A percentile compares a stretch with the other conserved stretches of the same genome.
These are phyloP conservation scores for Pseudopithomyces maydicus DNA, from an alignment of 2,329 filamentous ascomycete genomes.

Conservation along the genomic window DNA sequence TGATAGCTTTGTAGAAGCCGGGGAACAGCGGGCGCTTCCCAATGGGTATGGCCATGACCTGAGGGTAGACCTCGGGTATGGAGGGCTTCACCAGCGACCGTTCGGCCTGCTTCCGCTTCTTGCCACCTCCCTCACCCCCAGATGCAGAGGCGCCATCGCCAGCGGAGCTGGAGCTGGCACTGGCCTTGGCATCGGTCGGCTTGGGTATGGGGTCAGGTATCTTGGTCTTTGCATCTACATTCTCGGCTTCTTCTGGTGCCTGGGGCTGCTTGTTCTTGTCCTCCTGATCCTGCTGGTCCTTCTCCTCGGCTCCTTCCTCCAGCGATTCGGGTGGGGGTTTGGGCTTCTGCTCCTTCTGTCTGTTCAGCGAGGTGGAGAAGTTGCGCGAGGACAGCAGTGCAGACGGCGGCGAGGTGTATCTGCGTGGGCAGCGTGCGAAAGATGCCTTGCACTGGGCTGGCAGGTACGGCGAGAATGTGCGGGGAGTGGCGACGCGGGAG, in stretches of 20 bases:
- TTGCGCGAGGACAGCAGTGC: slow-evolving; percentile 39
- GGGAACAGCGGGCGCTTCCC: slow-evolving; percentile 92
- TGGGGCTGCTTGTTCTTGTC: slow-evolving; percentile 49
- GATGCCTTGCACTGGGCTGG: slow-evolving; percentile 39
- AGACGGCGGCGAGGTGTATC: slow-evolving; percentile 35
- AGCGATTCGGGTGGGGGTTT: slow-evolving; percentile 55
- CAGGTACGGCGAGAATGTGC: slow-evolving; percentile 29
- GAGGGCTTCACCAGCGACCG: slow-evolving; percentile 83
- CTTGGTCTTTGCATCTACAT: slow-evolving; percentile 52
- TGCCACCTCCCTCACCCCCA: slow-evolving; percentile 64
- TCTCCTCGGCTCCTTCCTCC: slow-evolving; percentile 46
- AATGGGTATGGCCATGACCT: slow-evolving; percentile 97
- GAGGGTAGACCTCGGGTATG: slow-evolving; percentile 93
- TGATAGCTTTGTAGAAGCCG: slow-evolving; percentile 98
- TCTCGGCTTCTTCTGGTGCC: slow-evolving; percentile 49
- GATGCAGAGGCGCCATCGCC: slow-evolving; percentile 54
- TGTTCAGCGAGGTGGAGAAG: slow-evolving; percentile 50
- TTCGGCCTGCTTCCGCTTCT: slow-evolving; percentile 75
- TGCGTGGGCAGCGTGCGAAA: slow-evolving; percentile 25
- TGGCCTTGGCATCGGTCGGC: slow-evolving; percentile 62
- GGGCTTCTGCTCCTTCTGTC: slow-evolving; percentile 62
- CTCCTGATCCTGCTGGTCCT: slow-evolving; percentile 44
- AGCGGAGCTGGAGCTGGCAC: slow-evolving; percentile 64
- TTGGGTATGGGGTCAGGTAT: slow-evolving; percentile 57
- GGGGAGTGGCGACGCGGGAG: slow-evolving; percentile 37